Evolutionary conservation across 2,329 filamentous ascomycete species (phyloP).

Genomic region (Hypoxylon sp.): DNA sequence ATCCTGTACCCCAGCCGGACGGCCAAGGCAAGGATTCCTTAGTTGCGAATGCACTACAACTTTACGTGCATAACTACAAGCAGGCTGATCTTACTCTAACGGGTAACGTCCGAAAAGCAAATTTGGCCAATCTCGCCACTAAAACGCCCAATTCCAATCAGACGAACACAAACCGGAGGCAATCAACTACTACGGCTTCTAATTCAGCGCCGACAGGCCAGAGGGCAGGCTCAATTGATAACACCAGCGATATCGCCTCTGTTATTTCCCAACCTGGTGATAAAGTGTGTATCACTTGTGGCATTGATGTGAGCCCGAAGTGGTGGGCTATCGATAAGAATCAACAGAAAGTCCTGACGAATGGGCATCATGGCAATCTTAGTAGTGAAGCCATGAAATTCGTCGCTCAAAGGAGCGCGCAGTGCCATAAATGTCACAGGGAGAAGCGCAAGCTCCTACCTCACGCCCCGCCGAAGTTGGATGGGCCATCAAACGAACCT

Average conservation of each 20-base stretch:
- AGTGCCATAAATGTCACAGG: slow-evolving; percentile 83
- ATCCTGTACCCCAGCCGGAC: slow-evolving; percentile 73
- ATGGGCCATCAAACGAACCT: slow-evolving; percentile 51
- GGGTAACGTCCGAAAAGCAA: slow-evolving; percentile 93
- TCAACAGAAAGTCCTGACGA: slow-evolving; percentile 67
- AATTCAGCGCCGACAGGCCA: slow-evolving; percentile 46
- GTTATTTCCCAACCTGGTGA: slow-evolving; percentile 59
- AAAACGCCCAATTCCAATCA: slow-evolving; percentile 65
- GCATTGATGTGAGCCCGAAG: slow-evolving; percentile 79
- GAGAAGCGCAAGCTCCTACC: slow-evolving; percentile 62
- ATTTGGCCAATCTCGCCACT: slow-evolving; percentile 76
- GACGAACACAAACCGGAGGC: slow-evolving; percentile 65
- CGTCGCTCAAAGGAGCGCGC: slow-evolving; percentile 72
- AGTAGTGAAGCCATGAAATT: slow-evolving; percentile 72
- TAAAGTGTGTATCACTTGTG: slow-evolving; percentile 75
- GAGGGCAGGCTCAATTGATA: slow-evolving; percentile 50
- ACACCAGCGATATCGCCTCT: slow-evolving; percentile 48
- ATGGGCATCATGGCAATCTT: slow-evolving; percentile 65
- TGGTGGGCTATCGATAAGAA: slow-evolving; percentile 76
- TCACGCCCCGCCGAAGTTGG: slow-evolving; percentile 52
- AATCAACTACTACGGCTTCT: slow-evolving; percentile 66
- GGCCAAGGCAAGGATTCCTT: slow-evolving; percentile 42
- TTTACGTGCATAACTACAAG: slow-evolving; percentile 92
- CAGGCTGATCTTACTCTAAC: slow-evolving; percentile 92
- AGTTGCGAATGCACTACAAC: slow-evolving; percentile 85